Evolutionary conservation across 305 asterid genomes (phyloP).

Genomic region (Ajuga reptans): DNA sequence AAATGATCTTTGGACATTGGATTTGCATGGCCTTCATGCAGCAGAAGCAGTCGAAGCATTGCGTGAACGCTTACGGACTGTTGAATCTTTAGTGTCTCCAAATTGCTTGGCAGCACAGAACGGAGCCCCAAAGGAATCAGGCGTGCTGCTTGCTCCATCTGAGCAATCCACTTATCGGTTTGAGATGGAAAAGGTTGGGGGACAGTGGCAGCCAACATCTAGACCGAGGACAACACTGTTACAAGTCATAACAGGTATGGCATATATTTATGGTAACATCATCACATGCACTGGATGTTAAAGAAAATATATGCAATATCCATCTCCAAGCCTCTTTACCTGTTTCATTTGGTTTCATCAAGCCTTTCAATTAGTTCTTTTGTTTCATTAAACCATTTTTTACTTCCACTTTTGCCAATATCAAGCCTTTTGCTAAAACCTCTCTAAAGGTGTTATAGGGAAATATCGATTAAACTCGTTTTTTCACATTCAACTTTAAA

Average conservation of each 20-base stretch:
- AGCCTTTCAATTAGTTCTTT: too few relatives aligned
- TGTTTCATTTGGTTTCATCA: too few relatives aligned
- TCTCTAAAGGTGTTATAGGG: too few relatives aligned
- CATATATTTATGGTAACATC: not conserved
- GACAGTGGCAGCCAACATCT: slow-evolving; percentile 26
- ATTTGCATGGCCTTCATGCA: slow-evolving; percentile 91
- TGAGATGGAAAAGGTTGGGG: slow-evolving; percentile 26
- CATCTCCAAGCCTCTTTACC: too few relatives aligned
- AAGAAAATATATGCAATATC: not conserved
- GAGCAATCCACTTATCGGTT: slow-evolving; percentile 22
- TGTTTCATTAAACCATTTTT: too few relatives aligned
- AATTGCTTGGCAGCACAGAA: slow-evolving; percentile 20
- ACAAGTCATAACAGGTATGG: slow-evolving; percentile 80
- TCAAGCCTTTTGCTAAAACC: too few relatives aligned
- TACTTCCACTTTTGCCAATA: too few relatives aligned
- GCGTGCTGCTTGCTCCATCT: slow-evolving; percentile 25
- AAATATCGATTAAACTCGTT: too few relatives aligned
- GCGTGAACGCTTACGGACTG: slow-evolving; percentile 47
- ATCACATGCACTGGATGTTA: not conserved
- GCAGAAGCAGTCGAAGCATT: slow-evolving; percentile 77
- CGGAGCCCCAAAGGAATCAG: slow-evolving; percentile 26
- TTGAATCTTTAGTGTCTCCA: slow-evolving; percentile 41
- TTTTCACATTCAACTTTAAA: too few relatives aligned
- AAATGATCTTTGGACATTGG: slow-evolving; percentile 73
- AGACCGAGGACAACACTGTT: slow-evolving; percentile 39